Percentiles rank a stretch among this genome's conserved stretches.
These are phyloP conservation scores for Diaporthe citrichinensis DNA, from an alignment of 2,329 filamentous ascomycete species.

Conservation along the genomic window DNA sequence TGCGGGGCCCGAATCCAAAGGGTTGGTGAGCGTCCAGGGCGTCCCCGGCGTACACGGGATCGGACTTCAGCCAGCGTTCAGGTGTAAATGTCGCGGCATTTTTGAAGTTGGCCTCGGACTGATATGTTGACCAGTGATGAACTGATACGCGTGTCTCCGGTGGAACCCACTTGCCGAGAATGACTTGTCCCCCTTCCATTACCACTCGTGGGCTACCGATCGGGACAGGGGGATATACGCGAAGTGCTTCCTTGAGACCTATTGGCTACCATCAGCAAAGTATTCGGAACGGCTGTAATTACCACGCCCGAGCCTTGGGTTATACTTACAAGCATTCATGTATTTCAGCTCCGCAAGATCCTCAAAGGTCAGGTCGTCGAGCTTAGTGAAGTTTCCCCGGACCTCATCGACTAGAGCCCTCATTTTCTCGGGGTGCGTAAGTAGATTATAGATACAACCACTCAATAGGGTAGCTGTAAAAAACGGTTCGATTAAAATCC, in stretches of 20 bases:
- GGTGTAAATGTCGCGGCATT: slow-evolving; percentile 15
- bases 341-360: slow-evolving; percentile 44
- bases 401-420: slow-evolving; percentile 48
- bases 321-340: slow-evolving; percentile 45
- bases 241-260: slow-evolving; percentile 46
- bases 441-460: slow-evolving; percentile 15
- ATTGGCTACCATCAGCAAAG: background rate
- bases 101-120: slow-evolving; percentile 27
- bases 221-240: slow-evolving; percentile 46
- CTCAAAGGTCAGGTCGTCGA: slow-evolving; percentile 49
- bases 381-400: slow-evolving; percentile 45
- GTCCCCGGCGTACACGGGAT: slow-evolving; percentile 8
- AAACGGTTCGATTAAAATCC: background rate
- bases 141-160: slow-evolving; percentile 34
- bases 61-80: slow-evolving; percentile 24
- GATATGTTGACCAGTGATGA: slow-evolving; percentile 34
- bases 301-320: too few species aligned
- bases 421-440: background rate
- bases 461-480: slow-evolving; percentile 21
- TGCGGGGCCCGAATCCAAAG: slow-evolving; percentile 22
- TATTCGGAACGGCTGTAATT: too few species aligned
- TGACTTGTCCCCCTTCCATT: slow-evolving; percentile 45
- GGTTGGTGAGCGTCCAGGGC: slow-evolving; percentile 8
- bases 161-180: slow-evolving; percentile 20
- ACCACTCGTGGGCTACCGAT: slow-evolving; percentile 44